Evolutionary conservation across 139 green algal genomes (phyloP).

Genomic region (Deuterostichococcus epilithicus): DNA sequence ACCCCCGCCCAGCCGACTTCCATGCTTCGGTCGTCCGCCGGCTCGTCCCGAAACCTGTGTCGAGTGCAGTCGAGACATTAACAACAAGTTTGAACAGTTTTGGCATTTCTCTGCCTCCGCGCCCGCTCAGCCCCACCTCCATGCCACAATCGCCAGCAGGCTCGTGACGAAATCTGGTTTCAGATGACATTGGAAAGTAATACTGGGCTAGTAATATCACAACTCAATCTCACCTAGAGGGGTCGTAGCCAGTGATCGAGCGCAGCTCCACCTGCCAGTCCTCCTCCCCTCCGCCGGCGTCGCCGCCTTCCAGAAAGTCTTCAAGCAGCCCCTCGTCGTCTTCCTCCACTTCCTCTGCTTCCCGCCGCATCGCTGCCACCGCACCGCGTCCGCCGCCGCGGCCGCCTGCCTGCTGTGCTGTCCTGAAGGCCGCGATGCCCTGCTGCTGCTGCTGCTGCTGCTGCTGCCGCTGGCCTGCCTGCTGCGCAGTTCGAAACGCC

Average conservation of each 20-base stretch:
- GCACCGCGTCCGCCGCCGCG: no score
- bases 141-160: no score
- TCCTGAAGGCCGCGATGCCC: no score
- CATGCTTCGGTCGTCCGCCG: slow-evolving; percentile 11
- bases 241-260: slow-evolving; percentile 16
- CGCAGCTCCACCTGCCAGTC: slow-evolving; percentile 7
- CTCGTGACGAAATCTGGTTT: no score
- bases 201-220: no score
- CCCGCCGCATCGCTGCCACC: slow-evolving; percentile 9
- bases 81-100: neutral
- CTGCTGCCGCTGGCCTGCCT: no score
- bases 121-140: no score
- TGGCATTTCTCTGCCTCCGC: neutral
- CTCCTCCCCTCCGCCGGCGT: neutral
- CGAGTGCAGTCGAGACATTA: neutral
- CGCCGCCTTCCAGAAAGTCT: slow-evolving; percentile 8
- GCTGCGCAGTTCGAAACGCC: no score
- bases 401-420: no score
- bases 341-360: slow-evolving; percentile 1
- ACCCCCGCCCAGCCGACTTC: slow-evolving; percentile 7
- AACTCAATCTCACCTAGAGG: slow-evolving; percentile 9
- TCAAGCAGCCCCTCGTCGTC: neutral
- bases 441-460: no score
- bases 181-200: no score
- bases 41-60: slow-evolving; percentile 13